Conservation (phyloP, 148 eudicot species). For the Nepenthes mirabilis region DNA sequence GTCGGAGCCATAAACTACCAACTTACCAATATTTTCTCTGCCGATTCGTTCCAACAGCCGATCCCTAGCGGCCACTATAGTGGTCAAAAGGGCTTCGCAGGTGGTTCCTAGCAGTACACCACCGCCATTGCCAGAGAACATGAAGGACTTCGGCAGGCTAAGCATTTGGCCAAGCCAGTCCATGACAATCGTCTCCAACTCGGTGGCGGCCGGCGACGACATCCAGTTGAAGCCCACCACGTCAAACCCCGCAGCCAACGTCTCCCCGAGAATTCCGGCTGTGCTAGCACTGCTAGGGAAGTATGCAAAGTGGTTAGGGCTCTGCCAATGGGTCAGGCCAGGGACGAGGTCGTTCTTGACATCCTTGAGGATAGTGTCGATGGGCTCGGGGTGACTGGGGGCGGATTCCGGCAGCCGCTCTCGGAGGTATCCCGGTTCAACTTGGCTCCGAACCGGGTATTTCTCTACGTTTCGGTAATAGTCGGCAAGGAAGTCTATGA, state of each 20-base stretch:
- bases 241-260: constrained; percentile 22
- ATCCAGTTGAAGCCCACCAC: constrained; percentile 39
- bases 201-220: constrained; percentile 32
- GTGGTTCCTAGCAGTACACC: constrained; percentile 49
- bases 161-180: constrained; percentile 31
- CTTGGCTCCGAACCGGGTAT: constrained; percentile 30
- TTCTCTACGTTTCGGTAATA: constrained; percentile 26
- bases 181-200: constrained; percentile 26
- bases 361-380: constrained; percentile 28
- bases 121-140: constrained; percentile 30
- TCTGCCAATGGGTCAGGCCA: constrained; percentile 35
- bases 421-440: constrained; percentile 27
- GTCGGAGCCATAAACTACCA: constrained; percentile 42
- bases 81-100: constrained; percentile 34
- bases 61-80: constrained; percentile 32
- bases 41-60: constrained; percentile 13
- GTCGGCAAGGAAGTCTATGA: constrained; percentile 22
- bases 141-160: constrained; percentile 21
- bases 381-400: constrained; percentile 21
- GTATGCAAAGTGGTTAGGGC: constrained; percentile 32
- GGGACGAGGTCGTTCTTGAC: constrained; percentile 24
- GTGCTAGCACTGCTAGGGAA: constrained; percentile 28
- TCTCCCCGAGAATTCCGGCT: constrained; percentile 29
- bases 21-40: constrained; percentile 19
- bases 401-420: constrained; percentile 19